These are phyloP conservation scores for Daphne laureola DNA, from an alignment of 441 rosid genomes.

Conservation along the genomic window DNA sequence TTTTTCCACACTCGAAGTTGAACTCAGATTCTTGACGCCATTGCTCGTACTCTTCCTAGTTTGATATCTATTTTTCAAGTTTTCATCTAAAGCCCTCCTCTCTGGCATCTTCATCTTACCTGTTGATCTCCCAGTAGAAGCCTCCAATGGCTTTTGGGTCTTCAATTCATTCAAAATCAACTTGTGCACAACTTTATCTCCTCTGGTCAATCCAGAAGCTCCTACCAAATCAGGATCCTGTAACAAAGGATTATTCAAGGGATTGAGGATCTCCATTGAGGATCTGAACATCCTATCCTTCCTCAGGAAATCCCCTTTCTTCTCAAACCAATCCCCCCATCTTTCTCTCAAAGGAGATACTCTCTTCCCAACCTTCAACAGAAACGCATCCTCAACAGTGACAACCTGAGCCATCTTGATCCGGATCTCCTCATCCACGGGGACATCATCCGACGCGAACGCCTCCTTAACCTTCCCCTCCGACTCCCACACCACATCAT, in stretches of 20 bases:
- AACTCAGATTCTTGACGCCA: slow-evolving; percentile 3
- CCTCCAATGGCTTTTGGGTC: slow-evolving; percentile 55
- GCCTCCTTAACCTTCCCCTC: slow-evolving; percentile 28
- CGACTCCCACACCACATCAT: slow-evolving; percentile 16
- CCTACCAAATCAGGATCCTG: slow-evolving; percentile 91
- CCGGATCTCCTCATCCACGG: slow-evolving; percentile 66
- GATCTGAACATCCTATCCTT: slow-evolving; percentile 84
- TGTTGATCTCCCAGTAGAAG: slow-evolving; percentile 15
- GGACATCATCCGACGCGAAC: slow-evolving; percentile 78
- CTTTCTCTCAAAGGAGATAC: slow-evolving; percentile 68
- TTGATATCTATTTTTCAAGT: slow-evolving; percentile 15
- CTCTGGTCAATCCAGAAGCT: slow-evolving; percentile 59
- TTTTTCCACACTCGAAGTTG: slow-evolving; percentile 7
- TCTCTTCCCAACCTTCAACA: slow-evolving; percentile 52
- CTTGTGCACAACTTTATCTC: slow-evolving; percentile 65
- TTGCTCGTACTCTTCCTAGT: slow-evolving; percentile 9
- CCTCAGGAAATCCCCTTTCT: slow-evolving; percentile 82
- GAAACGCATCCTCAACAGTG: slow-evolving; percentile 63
- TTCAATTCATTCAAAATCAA: slow-evolving; percentile 56
- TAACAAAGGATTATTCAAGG: slow-evolving; percentile 67
- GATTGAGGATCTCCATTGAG: slow-evolving; percentile 74
- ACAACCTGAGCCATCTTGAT: slow-evolving; percentile 53
- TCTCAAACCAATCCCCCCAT: slow-evolving; percentile 97
- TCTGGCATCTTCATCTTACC: slow-evolving; percentile 42
- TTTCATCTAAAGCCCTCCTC: slow-evolving; percentile 46